phyloP scores from a whole-genome alignment of 345 rosid genomes.

The Eutrema heterophyllum region DNA sequence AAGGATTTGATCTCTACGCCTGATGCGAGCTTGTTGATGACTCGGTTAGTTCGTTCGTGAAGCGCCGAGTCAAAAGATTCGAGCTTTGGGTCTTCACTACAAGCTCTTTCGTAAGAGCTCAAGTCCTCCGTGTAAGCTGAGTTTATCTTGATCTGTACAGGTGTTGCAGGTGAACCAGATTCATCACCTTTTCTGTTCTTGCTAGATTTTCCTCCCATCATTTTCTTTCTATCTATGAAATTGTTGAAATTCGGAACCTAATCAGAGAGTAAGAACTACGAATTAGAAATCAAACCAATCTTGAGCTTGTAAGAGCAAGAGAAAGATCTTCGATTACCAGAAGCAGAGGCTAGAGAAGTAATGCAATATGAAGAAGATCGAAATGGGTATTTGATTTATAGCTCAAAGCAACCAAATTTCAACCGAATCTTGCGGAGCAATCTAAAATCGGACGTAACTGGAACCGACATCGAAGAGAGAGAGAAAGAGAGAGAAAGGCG shows the following conservation, averaged over 20 bases:
- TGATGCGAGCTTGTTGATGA: conserved; percentile 48
- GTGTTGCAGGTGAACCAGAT: conserved; percentile 28
- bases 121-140: conserved; percentile 18
- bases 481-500: not conserved
- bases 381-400: conserved; percentile 1
- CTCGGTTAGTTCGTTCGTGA: conserved; percentile 57
- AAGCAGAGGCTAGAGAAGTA: not conserved
- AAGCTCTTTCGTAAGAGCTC: conserved; percentile 69
- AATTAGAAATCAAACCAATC: not conserved
- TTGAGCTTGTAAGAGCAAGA: not conserved
- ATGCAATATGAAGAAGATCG: not conserved
- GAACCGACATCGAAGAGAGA: not conserved
- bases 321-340: not conserved
- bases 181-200: not conserved
- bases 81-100: conserved; percentile 62
- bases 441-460: not conserved
- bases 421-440: conserved; percentile 12
- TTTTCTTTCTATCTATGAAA: conserved; percentile 2
- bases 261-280: not conserved
- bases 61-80: conserved; percentile 58
- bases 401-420: not conserved
- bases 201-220: conserved; percentile 40
- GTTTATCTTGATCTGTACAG: conserved; percentile 31
- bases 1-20: conserved; percentile 54
- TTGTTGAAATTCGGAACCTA: not conserved